These are phyloP conservation scores for Termitomyces sp. DNA, from an alignment of 768 basidiomycete genomes.

Conservation along the genomic window DNA sequence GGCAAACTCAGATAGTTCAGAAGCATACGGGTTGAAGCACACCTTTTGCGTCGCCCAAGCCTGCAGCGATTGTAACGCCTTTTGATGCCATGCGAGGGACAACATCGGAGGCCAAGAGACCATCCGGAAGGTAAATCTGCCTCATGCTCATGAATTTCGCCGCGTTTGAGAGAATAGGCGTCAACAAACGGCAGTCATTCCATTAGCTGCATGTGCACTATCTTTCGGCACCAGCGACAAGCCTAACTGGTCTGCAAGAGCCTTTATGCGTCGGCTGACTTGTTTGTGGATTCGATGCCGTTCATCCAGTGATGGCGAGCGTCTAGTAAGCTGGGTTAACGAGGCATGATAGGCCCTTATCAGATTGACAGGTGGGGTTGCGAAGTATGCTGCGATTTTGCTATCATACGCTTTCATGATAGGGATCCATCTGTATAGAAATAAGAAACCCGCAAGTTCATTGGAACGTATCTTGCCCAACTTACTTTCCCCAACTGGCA, in stretches of 20 bases:
- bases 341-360: slow-evolving; percentile 82
- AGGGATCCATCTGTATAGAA: slow-evolving; percentile 61
- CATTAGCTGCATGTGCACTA: slow-evolving; percentile 63
- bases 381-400: slow-evolving; percentile 78
- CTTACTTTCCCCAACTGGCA: slow-evolving; percentile 76
- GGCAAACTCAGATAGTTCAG: neutral
- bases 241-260: slow-evolving; percentile 56
- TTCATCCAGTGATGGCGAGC: slow-evolving; percentile 55
- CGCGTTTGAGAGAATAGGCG: neutral
- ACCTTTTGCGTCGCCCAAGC: slow-evolving; percentile 72
- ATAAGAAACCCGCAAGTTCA: neutral
- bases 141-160: neutral
- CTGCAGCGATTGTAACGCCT: slow-evolving; percentile 75
- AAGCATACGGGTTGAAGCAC: slow-evolving; percentile 6
- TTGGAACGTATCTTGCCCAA: slow-evolving; percentile 3
- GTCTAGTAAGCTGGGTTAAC: slow-evolving; percentile 58
- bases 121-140: slow-evolving; percentile 71
- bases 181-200: slow-evolving; percentile 72
- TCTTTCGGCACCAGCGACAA: slow-evolving; percentile 59
- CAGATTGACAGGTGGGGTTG: slow-evolving; percentile 84
- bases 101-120: slow-evolving; percentile 61
- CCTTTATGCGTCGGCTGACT: slow-evolving; percentile 59
- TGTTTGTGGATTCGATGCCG: slow-evolving; percentile 68
- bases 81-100: slow-evolving; percentile 60
- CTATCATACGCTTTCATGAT: slow-evolving; percentile 84